These are phyloP conservation scores for Huntiella abstrusa DNA, from an alignment of 2,329 filamentous ascomycete species.

Conservation along the genomic window DNA sequence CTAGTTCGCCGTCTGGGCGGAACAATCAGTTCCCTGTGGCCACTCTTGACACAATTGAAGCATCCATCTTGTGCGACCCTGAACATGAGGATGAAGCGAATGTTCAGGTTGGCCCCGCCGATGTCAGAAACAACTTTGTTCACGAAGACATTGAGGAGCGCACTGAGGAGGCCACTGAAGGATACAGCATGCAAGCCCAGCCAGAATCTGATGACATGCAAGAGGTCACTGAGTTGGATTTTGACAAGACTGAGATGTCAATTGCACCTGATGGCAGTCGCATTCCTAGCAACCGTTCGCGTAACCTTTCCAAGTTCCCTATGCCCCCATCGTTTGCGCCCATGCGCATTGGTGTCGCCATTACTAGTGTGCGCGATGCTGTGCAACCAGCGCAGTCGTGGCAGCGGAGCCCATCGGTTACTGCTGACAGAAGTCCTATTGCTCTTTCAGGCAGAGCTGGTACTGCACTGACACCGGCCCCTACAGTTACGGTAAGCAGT, in stretches of 20 bases:
- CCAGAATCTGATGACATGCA: slow-evolving; percentile 2
- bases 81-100: slow-evolving; percentile 1
- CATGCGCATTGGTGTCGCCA: not conserved
- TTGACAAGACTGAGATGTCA: not conserved
- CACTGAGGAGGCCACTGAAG: not conserved
- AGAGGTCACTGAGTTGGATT: not conserved
- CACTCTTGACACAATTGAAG: slow-evolving; percentile 10
- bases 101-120: not conserved
- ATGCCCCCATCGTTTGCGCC: slow-evolving; percentile 3
- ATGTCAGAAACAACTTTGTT: not conserved
- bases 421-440: not conserved
- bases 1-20: slow-evolving; percentile 2
- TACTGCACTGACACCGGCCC: slow-evolving; percentile 22
- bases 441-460: slow-evolving; percentile 8
- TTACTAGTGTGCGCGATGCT: not conserved
- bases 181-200: slow-evolving; percentile 2
- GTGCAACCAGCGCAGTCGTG: not conserved
- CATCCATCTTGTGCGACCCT: slow-evolving; percentile 10
- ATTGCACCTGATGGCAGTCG: not conserved
- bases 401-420: not conserved
- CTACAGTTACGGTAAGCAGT: slow-evolving; percentile 19
- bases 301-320: slow-evolving; percentile 13
- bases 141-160: slow-evolving; percentile 2
- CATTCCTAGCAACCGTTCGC: not conserved
- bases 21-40: slow-evolving; percentile 8